Percentiles rank a stretch among this genome's conserved stretches.
These are phyloP conservation scores for Papiliotrema fonsecae DNA, from an alignment of 1,284 basidiomycete genomes.

Conservation along the genomic window DNA sequence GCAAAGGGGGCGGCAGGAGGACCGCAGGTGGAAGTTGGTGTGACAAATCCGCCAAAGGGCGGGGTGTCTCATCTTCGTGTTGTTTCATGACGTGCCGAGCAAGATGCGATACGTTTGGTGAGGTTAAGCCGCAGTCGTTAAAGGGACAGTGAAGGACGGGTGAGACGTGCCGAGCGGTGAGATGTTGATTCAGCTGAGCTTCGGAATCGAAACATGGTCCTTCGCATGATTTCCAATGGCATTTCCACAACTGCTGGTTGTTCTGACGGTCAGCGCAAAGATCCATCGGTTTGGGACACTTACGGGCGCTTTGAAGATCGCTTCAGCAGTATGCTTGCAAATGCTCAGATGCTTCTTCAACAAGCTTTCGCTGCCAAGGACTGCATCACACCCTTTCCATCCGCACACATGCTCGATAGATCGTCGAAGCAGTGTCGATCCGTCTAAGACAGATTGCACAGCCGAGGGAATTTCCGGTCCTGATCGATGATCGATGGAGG, in stretches of 20 bases:
- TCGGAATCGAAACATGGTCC: constrained; percentile 25
- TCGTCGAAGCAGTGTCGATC: constrained; percentile 23
- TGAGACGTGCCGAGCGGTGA: constrained; percentile 30
- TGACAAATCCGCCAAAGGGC: constrained; percentile 17
- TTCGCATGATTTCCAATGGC: constrained; percentile 31
- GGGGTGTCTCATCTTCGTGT: constrained; percentile 20
- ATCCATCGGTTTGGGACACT: too few relatives aligned
- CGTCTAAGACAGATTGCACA: constrained; percentile 21
- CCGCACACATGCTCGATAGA: constrained; percentile 17
- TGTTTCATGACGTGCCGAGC: constrained; percentile 24
- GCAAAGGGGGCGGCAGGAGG: constrained; percentile 5
- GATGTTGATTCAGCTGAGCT: constrained; percentile 25
- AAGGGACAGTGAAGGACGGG: constrained; percentile 27
- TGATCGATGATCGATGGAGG: constrained; percentile 14
- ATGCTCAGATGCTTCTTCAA: constrained; percentile 23
- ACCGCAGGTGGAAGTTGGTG: constrained; percentile 3
- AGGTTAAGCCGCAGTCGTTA: constrained; percentile 23
- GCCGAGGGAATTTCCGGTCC: constrained; percentile 25
- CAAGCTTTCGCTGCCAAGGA: constrained; percentile 26
- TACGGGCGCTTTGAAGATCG: constrained; percentile 15
- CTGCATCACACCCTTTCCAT: constrained; percentile 37
- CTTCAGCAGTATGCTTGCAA: constrained; percentile 20
- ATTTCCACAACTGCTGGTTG: constrained; percentile 11
- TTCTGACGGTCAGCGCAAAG: neutral
- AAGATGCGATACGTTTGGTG: constrained; percentile 27